phyloP scores from a whole-genome alignment of 495 filamentous ascomycete species.

The Astrocystis sublimbata region DNA sequence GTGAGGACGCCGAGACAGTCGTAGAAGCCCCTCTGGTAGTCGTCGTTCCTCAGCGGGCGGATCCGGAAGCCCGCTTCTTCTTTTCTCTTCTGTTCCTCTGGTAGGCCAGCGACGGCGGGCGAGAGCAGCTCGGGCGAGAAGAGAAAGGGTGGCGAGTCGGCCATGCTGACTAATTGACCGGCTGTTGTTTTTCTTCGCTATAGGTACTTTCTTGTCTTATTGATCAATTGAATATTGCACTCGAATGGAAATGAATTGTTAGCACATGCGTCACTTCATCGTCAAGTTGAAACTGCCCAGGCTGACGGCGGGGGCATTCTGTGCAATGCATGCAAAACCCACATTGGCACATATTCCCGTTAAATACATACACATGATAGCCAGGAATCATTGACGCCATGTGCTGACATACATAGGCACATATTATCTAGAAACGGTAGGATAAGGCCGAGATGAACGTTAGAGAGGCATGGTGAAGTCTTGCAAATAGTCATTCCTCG shows the following conservation, averaged over 20 bases:
- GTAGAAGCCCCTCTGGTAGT: constrained; percentile 71
- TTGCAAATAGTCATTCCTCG: not conserved
- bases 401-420: not conserved
- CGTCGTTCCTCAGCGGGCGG: constrained; percentile 68
- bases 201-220: too few relatives aligned
- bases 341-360: too few relatives aligned
- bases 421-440: too few relatives aligned
- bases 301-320: too few relatives aligned
- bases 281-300: too few relatives aligned
- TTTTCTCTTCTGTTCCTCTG: too few relatives aligned
- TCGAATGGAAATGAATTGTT: too few relatives aligned
- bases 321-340: not conserved
- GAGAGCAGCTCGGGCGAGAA: too few relatives aligned
- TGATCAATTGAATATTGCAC: too few relatives aligned
- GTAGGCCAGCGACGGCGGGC: constrained; percentile 67
- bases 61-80: constrained; percentile 75
- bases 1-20: constrained; percentile 81
- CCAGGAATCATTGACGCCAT: not conserved
- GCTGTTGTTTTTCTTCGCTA: too few relatives aligned
- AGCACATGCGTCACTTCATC: not conserved
- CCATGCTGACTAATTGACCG: not conserved
- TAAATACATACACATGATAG: constrained; percentile 3
- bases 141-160: constrained; percentile 54
- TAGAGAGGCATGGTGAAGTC: too few relatives aligned
- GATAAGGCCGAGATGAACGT: too few relatives aligned